Evolutionary conservation across 2,329 filamentous ascomycete species (phyloP).

Genomic region (Coleophoma cylindrospora): DNA sequence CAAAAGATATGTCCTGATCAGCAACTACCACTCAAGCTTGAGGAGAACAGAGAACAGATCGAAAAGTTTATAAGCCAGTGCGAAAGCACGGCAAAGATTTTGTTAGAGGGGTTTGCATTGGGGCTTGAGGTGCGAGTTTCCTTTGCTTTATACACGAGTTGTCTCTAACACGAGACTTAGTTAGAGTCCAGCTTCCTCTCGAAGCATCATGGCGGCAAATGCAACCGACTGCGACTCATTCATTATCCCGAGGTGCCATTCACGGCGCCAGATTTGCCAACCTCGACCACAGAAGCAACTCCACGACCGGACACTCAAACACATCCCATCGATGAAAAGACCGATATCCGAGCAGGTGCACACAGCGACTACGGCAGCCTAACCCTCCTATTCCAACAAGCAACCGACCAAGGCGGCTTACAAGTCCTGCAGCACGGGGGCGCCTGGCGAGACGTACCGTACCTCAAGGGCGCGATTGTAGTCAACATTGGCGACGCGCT

Average conservation of each 20-base stretch:
- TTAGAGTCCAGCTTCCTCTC: neutral
- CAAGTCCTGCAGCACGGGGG: conserved; percentile 16
- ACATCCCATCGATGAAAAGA: neutral
- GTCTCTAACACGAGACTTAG: neutral
- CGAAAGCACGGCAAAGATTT: neutral
- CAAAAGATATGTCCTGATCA: neutral
- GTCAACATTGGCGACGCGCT: conserved; percentile 27
- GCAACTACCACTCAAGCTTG: neutral
- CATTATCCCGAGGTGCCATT: neutral
- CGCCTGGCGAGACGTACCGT: conserved; percentile 22
- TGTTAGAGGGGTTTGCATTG: neutral
- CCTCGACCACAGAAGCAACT: neutral
- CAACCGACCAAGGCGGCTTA: conserved; percentile 24
- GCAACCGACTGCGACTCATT: neutral
- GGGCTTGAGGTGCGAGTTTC: neutral
- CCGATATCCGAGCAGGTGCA: neutral
- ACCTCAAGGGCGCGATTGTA: conserved; percentile 19
- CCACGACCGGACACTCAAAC: neutral
- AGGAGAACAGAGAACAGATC: neutral
- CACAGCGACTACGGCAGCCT: conserved; percentile 28
- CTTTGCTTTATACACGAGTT: neutral
- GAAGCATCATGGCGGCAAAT: neutral
- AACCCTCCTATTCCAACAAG: conserved; percentile 23
- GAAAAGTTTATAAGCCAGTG: neutral
- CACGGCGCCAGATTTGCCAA: neutral